Base-by-base conservation (phyloP, 2,329 filamentous ascomycete species). In the Cryphonectria naterciae region DNA sequence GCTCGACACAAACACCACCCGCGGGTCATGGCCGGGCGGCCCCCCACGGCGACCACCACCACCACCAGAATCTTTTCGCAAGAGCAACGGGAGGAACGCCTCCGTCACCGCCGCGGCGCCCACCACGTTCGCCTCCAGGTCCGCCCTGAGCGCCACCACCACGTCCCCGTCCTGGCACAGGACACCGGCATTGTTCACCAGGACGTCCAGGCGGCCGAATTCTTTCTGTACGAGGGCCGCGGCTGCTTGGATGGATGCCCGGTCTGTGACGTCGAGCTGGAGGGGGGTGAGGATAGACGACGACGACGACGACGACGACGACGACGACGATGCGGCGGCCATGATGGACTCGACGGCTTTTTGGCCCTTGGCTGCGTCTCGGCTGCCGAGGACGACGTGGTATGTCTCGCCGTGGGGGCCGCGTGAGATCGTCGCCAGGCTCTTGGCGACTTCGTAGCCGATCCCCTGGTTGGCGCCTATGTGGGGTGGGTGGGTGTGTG, bases 381-480 rank as follows among this genome's bases (percentile, higher is more conserved):
- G 76, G 39, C 74, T 72, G 22, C 78, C 78, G n/a, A 79, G 17
- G 41, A 79, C 52, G 15, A 79, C 70, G 60, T 73, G 71, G 68
- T 78, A 79, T 0, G 73, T 43, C 35, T 70, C 49, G 0, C 69
- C 65, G 46, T 35, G 60, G 46, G 46, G 46, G 4, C 46, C 46
- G 19, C 46, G 46, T 7, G 46, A 17, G 17, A 13, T 11, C 35
- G 61, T 41, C 11, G 54, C 46, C 7, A 52, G 46, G 7, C 7
- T n/a, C 46, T 52, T 52, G 46, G 46, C 46, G 46, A 52, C 46
- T n/a, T 52, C 46, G 22, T 52, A 52, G 46, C 46, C 46, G 46
- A 52, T 52, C 4, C 46, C 46, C 19, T 52, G 46, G 46, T 52
- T 52, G 19, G 46, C 46, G 22, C 46, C 46, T 52, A 17, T 52